Base-by-base conservation (phyloP, 179 eudicot genomes). In the Gypsophila paniculata region DNA sequence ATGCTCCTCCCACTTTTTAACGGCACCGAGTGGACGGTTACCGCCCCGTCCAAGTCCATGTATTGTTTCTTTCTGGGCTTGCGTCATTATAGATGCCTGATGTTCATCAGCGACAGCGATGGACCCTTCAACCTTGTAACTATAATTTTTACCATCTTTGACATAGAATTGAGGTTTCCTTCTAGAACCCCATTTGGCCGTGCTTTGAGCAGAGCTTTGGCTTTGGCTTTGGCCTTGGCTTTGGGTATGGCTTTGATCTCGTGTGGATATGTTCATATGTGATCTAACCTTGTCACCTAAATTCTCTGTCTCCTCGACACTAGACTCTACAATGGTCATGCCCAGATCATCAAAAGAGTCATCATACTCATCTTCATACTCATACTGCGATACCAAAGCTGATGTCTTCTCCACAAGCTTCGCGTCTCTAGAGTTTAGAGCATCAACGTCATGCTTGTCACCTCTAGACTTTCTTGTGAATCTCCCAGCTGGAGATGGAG, bases 21-120 rank as follows among this genome's bases (percentile, higher is more conserved):
- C 85, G 7, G 92, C 92, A 26, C 91, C 97, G 25, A 88, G 70
- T 44, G 97, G 97, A 19, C 83, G 72, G 72, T 94, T 94, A 19
- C 99, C 99, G n/a, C 99, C 99, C 23, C 85, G 87, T 2, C 95
- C 99, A 59, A 94, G 94, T 46, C 97, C 99, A 77, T 91, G 91
- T 59, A 94, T 85, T 17, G 72, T 44, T 61, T 87, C 97, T 66
- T 76, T 91, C 70, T 88, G 94, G 2, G 87, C 84, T 73, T 77
- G 86, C 58, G 80, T 88, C 25, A 91, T 74, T 75, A 90, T 15
- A 4, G 84, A 51, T 10, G 99, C 97, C 76, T 94, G 97, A 9
- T 86, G 79, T 63, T 75, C 78, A 76, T 91, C 90, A 5, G 87
- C 80, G 61, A 83, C 99, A 2, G 91, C 99, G 13, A 94, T 82